Evolutionary conservation across 1,284 basidiomycete species (phyloP).

Genomic region (Cryptococcus sp.): DNA sequence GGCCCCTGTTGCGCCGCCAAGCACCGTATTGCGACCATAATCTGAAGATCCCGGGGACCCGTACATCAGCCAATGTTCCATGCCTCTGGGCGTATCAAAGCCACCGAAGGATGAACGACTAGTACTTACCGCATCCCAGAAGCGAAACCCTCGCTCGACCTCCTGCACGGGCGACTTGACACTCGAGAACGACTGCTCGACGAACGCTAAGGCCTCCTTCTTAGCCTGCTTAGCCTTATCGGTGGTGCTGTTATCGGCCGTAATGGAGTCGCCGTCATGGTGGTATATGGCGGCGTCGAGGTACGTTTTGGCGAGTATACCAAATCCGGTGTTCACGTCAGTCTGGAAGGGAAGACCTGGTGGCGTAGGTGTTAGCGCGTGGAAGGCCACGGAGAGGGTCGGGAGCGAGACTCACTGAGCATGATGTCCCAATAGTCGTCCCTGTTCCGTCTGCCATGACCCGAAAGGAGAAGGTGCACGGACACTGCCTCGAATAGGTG

Average conservation of each 20-base stretch:
- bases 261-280: constrained; percentile 64
- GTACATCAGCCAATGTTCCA: neutral
- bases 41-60: constrained; percentile 52
- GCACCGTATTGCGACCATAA: constrained; percentile 81
- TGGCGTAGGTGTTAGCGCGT: constrained; percentile 14
- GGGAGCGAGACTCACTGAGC: constrained; percentile 51
- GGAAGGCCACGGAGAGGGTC: neutral
- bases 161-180: constrained; percentile 82
- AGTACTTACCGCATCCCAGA: constrained; percentile 89
- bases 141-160: constrained; percentile 92
- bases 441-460: constrained; percentile 76
- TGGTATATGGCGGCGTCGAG: constrained; percentile 81
- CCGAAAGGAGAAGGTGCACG: constrained; percentile 84
- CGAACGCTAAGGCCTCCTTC: constrained; percentile 79
- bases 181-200: constrained; percentile 87
- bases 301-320: constrained; percentile 94
- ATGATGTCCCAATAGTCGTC: constrained; percentile 92
- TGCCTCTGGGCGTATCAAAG: neutral
- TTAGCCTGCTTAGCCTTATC: constrained; percentile 80
- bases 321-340: constrained; percentile 97
- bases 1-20: constrained; percentile 72
- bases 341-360: constrained; percentile 77
- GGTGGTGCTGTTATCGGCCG: constrained; percentile 56
- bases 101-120: neutral
- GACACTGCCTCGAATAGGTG: constrained; percentile 87